Conservation (phyloP, 108 stramenopile genomes). For the Skeletonema costatum region DNA sequence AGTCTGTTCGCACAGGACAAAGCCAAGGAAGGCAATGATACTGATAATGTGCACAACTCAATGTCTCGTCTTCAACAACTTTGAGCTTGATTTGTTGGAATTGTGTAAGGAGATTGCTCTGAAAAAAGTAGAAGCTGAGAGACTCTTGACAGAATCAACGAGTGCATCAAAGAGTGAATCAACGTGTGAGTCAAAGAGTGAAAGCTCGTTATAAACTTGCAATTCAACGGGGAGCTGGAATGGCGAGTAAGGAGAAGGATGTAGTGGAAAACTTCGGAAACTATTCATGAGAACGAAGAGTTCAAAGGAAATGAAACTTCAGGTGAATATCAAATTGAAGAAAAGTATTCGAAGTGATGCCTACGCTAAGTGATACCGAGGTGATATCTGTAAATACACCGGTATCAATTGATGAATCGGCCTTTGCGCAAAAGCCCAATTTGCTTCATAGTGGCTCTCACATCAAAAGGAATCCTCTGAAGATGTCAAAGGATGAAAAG, state of each 20-base stretch:
- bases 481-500: neutral
- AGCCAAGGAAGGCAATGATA: neutral
- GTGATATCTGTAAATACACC: conserved; percentile 39
- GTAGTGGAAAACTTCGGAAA: neutral
- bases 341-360: conserved; percentile 4
- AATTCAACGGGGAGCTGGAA: neutral
- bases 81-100: neutral
- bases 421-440: neutral
- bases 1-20: neutral
- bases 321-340: neutral
- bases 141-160: neutral
- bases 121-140: neutral
- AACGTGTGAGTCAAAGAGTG: no score
- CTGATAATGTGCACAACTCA: neutral
- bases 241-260: neutral
- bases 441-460: conserved; percentile 27
- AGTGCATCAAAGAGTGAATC: no score
- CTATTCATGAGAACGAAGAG: neutral
- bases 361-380: conserved; percentile 37
- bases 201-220: neutral
- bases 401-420: conserved; percentile 21
- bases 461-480: neutral
- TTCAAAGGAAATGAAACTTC: neutral
- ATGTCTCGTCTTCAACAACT: neutral
- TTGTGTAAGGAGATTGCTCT: neutral